phyloP scores from a whole-genome alignment of 371 early-diverging fungal species.

The Nematocida parisii region DNA sequence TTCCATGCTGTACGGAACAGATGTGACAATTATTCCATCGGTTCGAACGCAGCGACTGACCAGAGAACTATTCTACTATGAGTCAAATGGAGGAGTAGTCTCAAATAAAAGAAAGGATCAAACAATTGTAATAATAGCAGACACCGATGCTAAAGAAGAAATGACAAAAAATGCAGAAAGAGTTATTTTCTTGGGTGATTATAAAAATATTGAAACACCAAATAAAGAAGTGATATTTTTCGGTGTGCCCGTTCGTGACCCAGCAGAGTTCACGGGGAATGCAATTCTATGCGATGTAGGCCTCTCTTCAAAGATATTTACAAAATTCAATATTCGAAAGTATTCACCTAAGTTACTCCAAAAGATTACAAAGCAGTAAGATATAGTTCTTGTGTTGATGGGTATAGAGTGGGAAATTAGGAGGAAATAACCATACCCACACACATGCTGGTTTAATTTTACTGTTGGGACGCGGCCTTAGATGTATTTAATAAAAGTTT shows the following conservation, averaged over 20 bases:
- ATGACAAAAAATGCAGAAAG: constrained; percentile 30
- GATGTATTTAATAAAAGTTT: constrained; percentile 22
- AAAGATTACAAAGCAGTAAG: constrained; percentile 28
- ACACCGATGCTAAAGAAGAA: constrained; percentile 15
- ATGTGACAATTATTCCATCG: constrained; percentile 33
- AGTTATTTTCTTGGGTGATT: constrained; percentile 49
- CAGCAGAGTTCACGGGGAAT: constrained; percentile 16
- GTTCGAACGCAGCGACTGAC: constrained; percentile 19
- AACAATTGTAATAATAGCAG: constrained; percentile 44
- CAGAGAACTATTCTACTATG: constrained; percentile 52
- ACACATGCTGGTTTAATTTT: background rate
- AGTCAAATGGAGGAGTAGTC: constrained; percentile 12
- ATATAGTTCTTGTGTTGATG: background rate
- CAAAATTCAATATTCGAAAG: constrained; percentile 26
- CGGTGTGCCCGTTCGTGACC: constrained; percentile 26
- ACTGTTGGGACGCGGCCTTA: background rate
- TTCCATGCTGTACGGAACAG: constrained; percentile 24
- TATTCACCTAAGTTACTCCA: constrained; percentile 57
- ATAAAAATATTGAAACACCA: constrained; percentile 13
- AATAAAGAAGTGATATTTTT: constrained; percentile 50
- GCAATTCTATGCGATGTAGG: constrained; percentile 55
- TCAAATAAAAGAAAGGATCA: constrained; percentile 22
- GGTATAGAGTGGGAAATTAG: too few relatives aligned
- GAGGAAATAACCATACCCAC: background rate
- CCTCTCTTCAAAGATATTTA: constrained; percentile 29